Evolutionary conservation across 257 asterid genomes (phyloP).

Genomic region (Prunella vulgaris): DNA sequence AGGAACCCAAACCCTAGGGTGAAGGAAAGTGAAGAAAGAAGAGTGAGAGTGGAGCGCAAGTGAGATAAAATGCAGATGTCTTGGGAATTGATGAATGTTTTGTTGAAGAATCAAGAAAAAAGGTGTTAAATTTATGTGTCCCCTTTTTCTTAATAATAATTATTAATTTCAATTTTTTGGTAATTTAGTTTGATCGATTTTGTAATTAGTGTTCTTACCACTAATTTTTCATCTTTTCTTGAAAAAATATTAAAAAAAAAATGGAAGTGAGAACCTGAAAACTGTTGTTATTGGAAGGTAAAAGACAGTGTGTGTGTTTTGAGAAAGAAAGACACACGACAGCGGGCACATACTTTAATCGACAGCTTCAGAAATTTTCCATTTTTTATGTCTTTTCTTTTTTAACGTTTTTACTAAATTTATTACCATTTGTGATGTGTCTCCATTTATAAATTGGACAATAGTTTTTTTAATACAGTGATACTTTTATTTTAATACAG

Average conservation of each 20-base stretch:
- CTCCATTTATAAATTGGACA: background rate
- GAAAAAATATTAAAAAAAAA: background rate
- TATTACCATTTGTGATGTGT: background rate
- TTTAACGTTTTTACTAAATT: background rate
- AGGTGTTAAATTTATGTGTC: constrained; percentile 13
- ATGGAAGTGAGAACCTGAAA: constrained; percentile 9
- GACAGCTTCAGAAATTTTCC: background rate
- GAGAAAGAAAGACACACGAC: constrained; percentile 15
- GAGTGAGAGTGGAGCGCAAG: constrained; percentile 31
- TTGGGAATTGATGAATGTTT: constrained; percentile 41
- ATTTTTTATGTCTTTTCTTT: background rate
- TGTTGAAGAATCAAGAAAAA: constrained; percentile 37
- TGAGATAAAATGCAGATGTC: constrained; percentile 9
- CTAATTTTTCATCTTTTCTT: background rate
- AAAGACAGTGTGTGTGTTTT: background rate
- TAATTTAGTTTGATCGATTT: background rate
- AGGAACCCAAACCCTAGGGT: constrained; percentile 55
- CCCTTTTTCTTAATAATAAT: constrained; percentile 16
- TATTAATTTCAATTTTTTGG: constrained; percentile 1
- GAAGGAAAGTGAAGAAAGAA: constrained; percentile 27
- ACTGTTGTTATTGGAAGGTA: background rate
- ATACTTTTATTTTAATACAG: too few relatives aligned
- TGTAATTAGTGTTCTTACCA: background rate
- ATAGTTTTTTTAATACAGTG: background rate
- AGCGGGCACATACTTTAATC: constrained; percentile 1